Conservation (phyloP, 2,329 filamentous ascomycete genomes). For the Xylaria sp. region DNA sequence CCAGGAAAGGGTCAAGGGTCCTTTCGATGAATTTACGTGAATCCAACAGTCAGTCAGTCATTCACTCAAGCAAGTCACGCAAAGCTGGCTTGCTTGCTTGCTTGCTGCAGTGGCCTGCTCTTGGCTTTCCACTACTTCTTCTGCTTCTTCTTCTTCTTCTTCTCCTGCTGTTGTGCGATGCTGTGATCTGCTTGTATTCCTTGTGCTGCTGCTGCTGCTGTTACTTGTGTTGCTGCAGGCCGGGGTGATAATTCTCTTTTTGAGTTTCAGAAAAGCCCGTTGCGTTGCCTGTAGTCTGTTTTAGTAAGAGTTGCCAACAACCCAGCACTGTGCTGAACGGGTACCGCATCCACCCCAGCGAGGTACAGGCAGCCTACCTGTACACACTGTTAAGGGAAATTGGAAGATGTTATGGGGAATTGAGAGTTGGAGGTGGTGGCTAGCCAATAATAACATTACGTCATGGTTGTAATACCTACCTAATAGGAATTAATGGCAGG, state of each 20-base stretch:
- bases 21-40: conserved; percentile 20
- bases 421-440: conserved; percentile 12
- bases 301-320: conserved; percentile 23
- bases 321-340: conserved; percentile 26
- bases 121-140: background rate
- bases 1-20: conserved; percentile 21
- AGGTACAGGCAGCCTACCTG: background rate
- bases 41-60: conserved; percentile 15
- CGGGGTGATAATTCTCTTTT: conserved; percentile 17
- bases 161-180: conserved; percentile 7
- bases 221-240: conserved; percentile 4
- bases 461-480: conserved; percentile 35
- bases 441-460: conserved; percentile 33
- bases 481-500: conserved; percentile 29
- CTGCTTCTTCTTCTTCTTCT: background rate
- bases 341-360: conserved; percentile 23
- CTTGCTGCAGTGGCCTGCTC: background rate
- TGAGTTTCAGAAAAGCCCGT: conserved; percentile 24
- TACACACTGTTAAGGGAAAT: conserved; percentile 1
- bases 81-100: background rate
- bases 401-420: conserved; percentile 3
- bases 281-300: conserved; percentile 15
- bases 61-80: background rate
- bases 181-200: conserved; percentile 7
- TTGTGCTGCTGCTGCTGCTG: background rate